A percentile compares a stretch with the other conserved stretches of the same genome.
Evolutionary conservation across 2,329 filamentous ascomycete genomes (phyloP).

Genomic region (Aschersonia sp.): DNA sequence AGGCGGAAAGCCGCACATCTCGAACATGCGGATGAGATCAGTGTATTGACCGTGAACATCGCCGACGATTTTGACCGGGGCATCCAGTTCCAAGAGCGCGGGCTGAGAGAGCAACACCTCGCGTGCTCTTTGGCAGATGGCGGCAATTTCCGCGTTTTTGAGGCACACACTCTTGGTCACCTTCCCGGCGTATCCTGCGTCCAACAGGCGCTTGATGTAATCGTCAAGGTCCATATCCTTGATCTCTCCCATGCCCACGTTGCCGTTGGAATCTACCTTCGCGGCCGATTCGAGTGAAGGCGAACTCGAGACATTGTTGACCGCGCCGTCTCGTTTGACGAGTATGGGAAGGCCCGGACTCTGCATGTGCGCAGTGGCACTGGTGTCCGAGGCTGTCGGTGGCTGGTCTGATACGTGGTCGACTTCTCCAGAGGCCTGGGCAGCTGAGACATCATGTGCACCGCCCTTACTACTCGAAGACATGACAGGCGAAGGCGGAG

Average conservation of each 20-base stretch:
- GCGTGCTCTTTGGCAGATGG: constrained; percentile 78
- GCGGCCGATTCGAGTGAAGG: constrained; percentile 26
- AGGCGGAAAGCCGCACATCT: constrained; percentile 96
- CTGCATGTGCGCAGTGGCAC: constrained; percentile 42
- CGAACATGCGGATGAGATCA: constrained; percentile 90
- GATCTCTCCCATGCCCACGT: constrained; percentile 76
- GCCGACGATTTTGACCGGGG: constrained; percentile 94
- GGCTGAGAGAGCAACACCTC: constrained; percentile 88
- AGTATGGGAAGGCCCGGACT: constrained; percentile 82
- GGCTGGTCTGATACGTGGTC: constrained; percentile 89
- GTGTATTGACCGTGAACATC: constrained; percentile 96
- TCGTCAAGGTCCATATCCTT: constrained; percentile 93
- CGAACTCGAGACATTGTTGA: constrained; percentile 45
- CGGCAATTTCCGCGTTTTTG: constrained; percentile 93
- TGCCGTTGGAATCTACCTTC: constrained; percentile 28
- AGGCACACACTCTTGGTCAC: constrained; percentile 95
- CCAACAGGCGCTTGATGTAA: constrained; percentile 86
- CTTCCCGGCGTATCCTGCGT: constrained; percentile 91
- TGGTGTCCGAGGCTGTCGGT: constrained; percentile 45
- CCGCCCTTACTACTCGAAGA: constrained; percentile 61
- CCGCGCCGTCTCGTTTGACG: constrained; percentile 60
- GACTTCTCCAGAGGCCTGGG: constrained; percentile 78
- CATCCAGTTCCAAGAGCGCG: constrained; percentile 78
- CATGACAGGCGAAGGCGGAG: constrained; percentile 69
- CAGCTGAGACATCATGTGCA: constrained; percentile 64